Base-by-base conservation (phyloP, 495 filamentous ascomycete genomes). In the Xylaria nigripes region DNA sequence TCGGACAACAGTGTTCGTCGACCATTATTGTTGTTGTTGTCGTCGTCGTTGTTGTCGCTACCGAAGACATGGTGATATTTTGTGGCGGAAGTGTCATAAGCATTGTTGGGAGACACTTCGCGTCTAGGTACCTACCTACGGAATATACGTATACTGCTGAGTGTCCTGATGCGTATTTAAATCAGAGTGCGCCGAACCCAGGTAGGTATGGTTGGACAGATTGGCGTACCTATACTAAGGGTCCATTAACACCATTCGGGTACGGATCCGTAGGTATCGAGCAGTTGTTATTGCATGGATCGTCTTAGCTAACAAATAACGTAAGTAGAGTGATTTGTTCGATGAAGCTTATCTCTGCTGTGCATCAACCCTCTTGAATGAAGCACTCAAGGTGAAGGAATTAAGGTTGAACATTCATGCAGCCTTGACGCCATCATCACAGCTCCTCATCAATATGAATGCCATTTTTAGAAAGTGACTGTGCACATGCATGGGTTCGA, bases 1-100 rank as follows among this genome's bases (percentile, higher is more conserved):
- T 64, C 3, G 64, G 61, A 49, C 61, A 65, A 54, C 59, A 67
- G 38, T 50, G 49, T 23, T 60, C 54, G 8, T 55, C 55, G 0
- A 56, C 52, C 45, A 45, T 38, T 54, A n/a, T 41, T 60, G 24
- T 50, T 50, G 8, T 10, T 8, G 58, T 54, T 15, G 59, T 57
- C 10, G 55, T 57, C 9, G 62, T 63, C 40, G 45, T 40, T 51
- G 13, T 52, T 55, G 42, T 51, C 36, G 24, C 36, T 22, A 41
- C n/a, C 2, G 42, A 40, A 13, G 54, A 45, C 30, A 56, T 59
- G 8, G 24, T 51, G 34, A 51, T 51, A 52, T 55, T 45, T 44
- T 49, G 29, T 38, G 54, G 49, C 48, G 61, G 59, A 21, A 57
- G 45, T 19, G 59, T 43, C 57, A 65, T 49, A 7, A 62, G 59